These are phyloP conservation scores for Sugiyamaella smithiae DNA, from an alignment of 805 yeast species.

Conservation along the genomic window DNA sequence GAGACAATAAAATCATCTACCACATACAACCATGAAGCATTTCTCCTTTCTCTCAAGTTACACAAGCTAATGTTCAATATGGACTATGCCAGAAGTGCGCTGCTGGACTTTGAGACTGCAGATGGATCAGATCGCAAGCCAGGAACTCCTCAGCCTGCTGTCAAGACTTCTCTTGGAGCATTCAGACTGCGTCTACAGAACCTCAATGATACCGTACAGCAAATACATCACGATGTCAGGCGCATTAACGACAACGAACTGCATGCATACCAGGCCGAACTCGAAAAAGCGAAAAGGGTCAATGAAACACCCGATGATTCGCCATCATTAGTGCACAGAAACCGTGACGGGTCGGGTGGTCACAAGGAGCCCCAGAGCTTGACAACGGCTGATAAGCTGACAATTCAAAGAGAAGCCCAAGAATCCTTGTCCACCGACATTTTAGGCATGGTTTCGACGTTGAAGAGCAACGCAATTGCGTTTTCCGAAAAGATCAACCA, in stretches of 20 bases:
- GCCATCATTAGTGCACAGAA: not conserved
- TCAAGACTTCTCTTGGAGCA: not conserved
- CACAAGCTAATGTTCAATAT: constrained; percentile 20
- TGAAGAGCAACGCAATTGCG: constrained; percentile 47
- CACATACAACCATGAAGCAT: constrained; percentile 16
- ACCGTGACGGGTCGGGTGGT: constrained; percentile 5
- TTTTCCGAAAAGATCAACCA: constrained; percentile 40
- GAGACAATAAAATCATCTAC: not conserved
- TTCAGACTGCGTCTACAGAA: constrained; percentile 9
- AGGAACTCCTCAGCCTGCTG: not conserved
- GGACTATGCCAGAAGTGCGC: constrained; percentile 21
- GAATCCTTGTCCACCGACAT: constrained; percentile 49
- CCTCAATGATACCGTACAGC: constrained; percentile 18
- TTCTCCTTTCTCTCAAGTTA: constrained; percentile 20
- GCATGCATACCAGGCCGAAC: constrained; percentile 3
- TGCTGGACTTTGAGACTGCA: constrained; percentile 21
- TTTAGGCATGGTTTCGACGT: constrained; percentile 45
- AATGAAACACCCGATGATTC: not conserved
- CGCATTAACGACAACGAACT: constrained; percentile 11
- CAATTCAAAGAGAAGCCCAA: constrained; percentile 37
- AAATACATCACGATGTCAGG: constrained; percentile 13
- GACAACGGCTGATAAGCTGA: constrained; percentile 26
- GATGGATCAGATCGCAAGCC: not conserved
- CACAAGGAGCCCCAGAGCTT: constrained; percentile 1
- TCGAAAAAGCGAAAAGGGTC: not conserved